These are phyloP conservation scores for Leccinum subrobustum DNA, from an alignment of 1,284 basidiomycete genomes.

Conservation along the genomic window DNA sequence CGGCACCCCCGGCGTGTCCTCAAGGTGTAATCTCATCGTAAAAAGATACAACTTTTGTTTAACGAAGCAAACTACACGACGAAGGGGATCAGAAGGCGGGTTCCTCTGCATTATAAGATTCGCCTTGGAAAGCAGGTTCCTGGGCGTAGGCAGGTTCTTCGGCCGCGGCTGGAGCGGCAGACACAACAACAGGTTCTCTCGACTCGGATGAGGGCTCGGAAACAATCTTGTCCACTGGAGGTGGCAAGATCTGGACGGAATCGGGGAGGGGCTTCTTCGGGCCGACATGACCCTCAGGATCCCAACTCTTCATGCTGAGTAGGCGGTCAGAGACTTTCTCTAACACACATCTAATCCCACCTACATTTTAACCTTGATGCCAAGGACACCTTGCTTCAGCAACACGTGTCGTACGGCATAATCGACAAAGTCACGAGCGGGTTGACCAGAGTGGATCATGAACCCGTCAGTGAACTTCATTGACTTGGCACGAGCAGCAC, in stretches of 20 bases:
- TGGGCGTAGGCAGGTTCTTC: conserved; percentile 50
- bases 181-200: conserved; percentile 60
- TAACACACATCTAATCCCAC: conserved; percentile 29
- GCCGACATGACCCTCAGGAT: conserved; percentile 87
- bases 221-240: conserved; percentile 77
- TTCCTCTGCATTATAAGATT: conserved; percentile 36
- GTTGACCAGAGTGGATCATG: conserved; percentile 99
- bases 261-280: conserved; percentile 96
- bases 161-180: conserved; percentile 46
- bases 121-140: conserved; percentile 41
- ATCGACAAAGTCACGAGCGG: conserved; percentile 95
- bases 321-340: conserved; percentile 9
- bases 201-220: conserved; percentile 80
- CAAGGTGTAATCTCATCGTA: conserved; percentile 1
- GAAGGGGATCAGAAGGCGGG: conserved; percentile 47
- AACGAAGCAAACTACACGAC: conserved; percentile 17
- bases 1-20: neutral
- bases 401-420: conserved; percentile 98
- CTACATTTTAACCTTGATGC: conserved; percentile 99
- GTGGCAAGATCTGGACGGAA: conserved; percentile 89
- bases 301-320: conserved; percentile 91
- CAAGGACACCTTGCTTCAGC: conserved; percentile 98
- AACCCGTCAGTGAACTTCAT: conserved; percentile 99
- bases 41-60: conserved; percentile 15
- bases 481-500: conserved; percentile 98